These are phyloP conservation scores for Exophiala calicioides DNA, from an alignment of 2,329 filamentous ascomycete genomes.

Conservation along the genomic window DNA sequence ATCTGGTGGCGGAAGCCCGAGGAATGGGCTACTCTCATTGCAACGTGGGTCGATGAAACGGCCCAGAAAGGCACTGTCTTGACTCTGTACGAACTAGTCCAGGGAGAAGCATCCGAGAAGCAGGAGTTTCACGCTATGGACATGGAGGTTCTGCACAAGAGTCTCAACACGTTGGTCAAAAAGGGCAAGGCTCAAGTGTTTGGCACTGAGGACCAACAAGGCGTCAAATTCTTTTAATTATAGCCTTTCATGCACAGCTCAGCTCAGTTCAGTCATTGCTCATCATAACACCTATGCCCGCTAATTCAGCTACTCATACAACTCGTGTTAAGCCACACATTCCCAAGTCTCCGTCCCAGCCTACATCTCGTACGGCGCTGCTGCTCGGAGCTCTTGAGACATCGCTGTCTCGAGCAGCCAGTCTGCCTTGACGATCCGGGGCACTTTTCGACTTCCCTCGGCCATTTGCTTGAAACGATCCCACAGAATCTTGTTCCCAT, in stretches of 20 bases:
- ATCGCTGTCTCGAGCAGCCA: slow-evolving; percentile 91
- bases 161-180: slow-evolving; percentile 80
- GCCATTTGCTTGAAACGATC: slow-evolving; percentile 78
- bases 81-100: slow-evolving; percentile 86
- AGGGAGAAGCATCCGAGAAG: slow-evolving; percentile 74
- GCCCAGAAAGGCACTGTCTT: slow-evolving; percentile 86
- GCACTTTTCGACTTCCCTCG: slow-evolving; percentile 72
- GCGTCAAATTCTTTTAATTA: slow-evolving; percentile 94
- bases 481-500: slow-evolving; percentile 75
- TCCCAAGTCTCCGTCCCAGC: not conserved
- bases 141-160: slow-evolving; percentile 73
- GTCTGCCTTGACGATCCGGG: slow-evolving; percentile 78
- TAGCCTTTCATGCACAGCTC: not conserved
- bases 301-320: slow-evolving; percentile 1
- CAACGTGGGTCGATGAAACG: slow-evolving; percentile 81
- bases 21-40: slow-evolving; percentile 82
- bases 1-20: slow-evolving; percentile 73
- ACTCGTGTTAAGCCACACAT: not conserved
- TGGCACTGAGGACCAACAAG: slow-evolving; percentile 80
- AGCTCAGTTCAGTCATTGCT: not conserved
- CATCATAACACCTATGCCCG: not conserved
- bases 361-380: slow-evolving; percentile 58
- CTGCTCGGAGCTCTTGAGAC: slow-evolving; percentile 75
- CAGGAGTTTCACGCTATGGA: slow-evolving; percentile 88
- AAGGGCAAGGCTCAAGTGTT: slow-evolving; percentile 91